Base-by-base conservation (phyloP, 352 stramenopile genomes). In the Thalassiosira hispida region DNA sequence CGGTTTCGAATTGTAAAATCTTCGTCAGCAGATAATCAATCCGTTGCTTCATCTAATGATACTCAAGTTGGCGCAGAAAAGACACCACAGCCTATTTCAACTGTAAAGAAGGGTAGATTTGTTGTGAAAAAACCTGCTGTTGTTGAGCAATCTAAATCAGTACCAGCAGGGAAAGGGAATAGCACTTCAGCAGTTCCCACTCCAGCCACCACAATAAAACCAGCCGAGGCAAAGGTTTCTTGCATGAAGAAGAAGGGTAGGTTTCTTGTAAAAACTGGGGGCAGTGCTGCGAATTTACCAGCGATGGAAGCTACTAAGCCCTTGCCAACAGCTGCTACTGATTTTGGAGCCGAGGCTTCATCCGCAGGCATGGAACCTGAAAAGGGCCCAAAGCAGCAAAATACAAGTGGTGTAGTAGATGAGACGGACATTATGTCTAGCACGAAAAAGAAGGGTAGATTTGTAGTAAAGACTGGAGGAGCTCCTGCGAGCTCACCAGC, bases 371-470 rank as follows among this genome's bases (percentile, higher is more conserved):
- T 23, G 18, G 42, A 12, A 23, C 11, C 31, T 7, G 20, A 67
- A 42, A 67, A 8, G 8, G 18, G 11, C 14, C 40, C 20, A 2
- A 23, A 4, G 18, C 49, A 72, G 63, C 44, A 35, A 23, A 72
- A 62, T 35, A 9, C 51, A 38, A 38, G 22, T 40, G 35, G 22
- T 7, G 20, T 27, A 16, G n/a, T 31, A 23, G 44, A 59, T 29
- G 63, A 18, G 0, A 20, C 20, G 16, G 47, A 25, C 49, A 29
- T 8, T n/a, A 14, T 25, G 23, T 29, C 38, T 14, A 47, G 16
- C 23, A 69, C 57, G 3, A 85, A 85, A 62, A 85, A 85, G 71
- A 85, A 74, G 51, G 77, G 77, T 35, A 68, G 77, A 18, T 85
- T 85, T 51, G 70, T 79, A 20, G 59, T 84, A 3, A 84, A 78